Base-by-base conservation (phyloP, 2,329 filamentous ascomycete genomes). In the Colletotrichum cereale region DNA sequence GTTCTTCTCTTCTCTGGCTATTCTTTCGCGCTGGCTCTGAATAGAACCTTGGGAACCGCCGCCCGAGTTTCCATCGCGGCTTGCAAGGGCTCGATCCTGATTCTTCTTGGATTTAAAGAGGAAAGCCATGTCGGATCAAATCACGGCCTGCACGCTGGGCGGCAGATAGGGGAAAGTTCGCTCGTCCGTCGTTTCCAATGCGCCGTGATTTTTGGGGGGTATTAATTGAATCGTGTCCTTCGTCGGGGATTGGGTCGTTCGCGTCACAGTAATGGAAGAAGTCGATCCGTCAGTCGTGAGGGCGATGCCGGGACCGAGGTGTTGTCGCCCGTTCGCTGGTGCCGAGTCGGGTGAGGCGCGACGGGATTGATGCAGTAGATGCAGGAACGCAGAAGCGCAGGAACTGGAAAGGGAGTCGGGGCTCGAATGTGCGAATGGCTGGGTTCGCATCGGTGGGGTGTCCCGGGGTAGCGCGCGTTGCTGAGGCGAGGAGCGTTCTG, bases 61-160 rank as follows among this genome's bases (percentile, higher is more conserved):
- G 12, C 80, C 81, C 34, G 82, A 77, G 72, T 82, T 83, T 63
- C 85, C 87, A 78, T 90, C 88, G 78, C 88, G 87, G 79, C 84
- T 87, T 64, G 85, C 83, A 75, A 88, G 79, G 68, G 83, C 84
- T 79, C 90, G 88, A 77, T 91, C 90, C 81, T 92, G 90, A 79
- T 89, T 88, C 83, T 93, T 94, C 84, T 94, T 95, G 67, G 91
- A 93, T 82, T 94, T 94, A 86, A 95, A 95, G 73, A 95, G 87
- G 82, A 95, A 95, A 75, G 92, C 91, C 92, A 95, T 95, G 82
- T 81, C 86, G 81, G 78, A 77, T 82, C 78, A 69, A 40, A 60
- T 72, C 65, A 80, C 77, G 78, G 79, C 78, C 81, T 80, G 81
- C 80, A 79, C 77, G 77, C 79, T 79, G 80, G 80, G 70, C 70